Evolutionary conservation across 768 basidiomycete species (phyloP), one percentile per base, ranked within the genome.

Genomic region (Leccinum broughii): DNA sequence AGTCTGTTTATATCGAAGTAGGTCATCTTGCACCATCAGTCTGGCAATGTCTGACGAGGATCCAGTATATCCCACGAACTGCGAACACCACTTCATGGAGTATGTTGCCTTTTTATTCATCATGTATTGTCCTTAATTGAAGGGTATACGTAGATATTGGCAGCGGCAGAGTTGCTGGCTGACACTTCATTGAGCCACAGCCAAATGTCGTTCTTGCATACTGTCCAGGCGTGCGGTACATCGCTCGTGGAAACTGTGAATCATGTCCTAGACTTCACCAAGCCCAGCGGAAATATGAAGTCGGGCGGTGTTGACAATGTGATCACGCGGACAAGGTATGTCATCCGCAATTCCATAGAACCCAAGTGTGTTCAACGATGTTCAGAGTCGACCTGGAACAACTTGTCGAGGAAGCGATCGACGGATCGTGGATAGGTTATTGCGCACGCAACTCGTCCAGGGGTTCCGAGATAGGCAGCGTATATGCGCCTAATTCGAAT

Each of bases 171-270:
- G 68, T 77, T 98, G 20, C 79, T 98, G 24, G 82, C 84, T 51
- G 95, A 96, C 51, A 96, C 91, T 13, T 68, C 81, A n/a, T 77
- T 98, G 34, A 89, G 85, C 68, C 86, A 90, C 52, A 86, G 87
- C 13, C 95, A 98, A 72, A 71, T 78, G 10, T 93, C 94, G 0
- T 96, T 94, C 78, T 76, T 97, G 54, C 90, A 94, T 69, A 97
- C 95, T 0, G 92, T 96, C 1, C 91, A 95, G 72, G 94, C 92
- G 6, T 97, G 95, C 70, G 95, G 94, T 14, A 95, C 90, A n/a
- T 94, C 93, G 1, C 82, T 98, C 1, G 92, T 95, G 46, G 95
- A 98, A 77, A 96, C 95, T 0, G 94, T 98, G 53, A 97, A 97
- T 69, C 95, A 98, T 66, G 95, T 98, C 6, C 78, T 98, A 28